Conservation (phyloP, 495 filamentous ascomycete genomes). For the Talaromyces proteolyticus region DNA sequence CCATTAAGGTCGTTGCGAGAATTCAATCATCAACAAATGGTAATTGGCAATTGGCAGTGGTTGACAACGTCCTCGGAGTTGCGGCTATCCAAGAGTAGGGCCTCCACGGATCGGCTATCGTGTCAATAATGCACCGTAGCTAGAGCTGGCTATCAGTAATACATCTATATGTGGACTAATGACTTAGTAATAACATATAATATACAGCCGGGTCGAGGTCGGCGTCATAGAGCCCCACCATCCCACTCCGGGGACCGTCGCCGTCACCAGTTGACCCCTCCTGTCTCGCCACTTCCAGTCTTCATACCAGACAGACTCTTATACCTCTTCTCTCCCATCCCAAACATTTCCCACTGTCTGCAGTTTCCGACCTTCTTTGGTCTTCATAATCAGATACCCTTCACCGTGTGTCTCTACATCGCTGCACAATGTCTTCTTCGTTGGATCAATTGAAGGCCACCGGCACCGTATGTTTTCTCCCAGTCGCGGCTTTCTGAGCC, state of each 20-base stretch:
- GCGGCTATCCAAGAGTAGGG: too few relatives aligned
- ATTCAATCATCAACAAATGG: too few relatives aligned
- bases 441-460: conserved; percentile 94
- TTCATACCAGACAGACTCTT: neutral
- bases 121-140: too few relatives aligned
- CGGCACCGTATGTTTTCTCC: conserved; percentile 72
- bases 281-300: neutral
- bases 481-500: conserved; percentile 29
- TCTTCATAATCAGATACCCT: neutral
- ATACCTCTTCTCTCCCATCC: neutral
- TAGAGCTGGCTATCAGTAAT: too few relatives aligned
- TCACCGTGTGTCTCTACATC: conserved; percentile 7
- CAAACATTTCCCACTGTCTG: neutral
- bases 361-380: neutral
- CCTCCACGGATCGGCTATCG: too few relatives aligned
- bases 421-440: conserved; percentile 67
- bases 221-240: neutral
- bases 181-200: too few relatives aligned
- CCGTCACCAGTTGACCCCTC: too few relatives aligned
- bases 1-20: too few relatives aligned
- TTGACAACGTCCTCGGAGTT: too few relatives aligned
- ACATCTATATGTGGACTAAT: too few relatives aligned
- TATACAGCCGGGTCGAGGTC: neutral
- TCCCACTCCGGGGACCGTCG: neutral
- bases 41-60: too few relatives aligned